Evolutionary conservation across 768 basidiomycete species (phyloP).

Genomic region (Naganishia vaughanmartiniae): DNA sequence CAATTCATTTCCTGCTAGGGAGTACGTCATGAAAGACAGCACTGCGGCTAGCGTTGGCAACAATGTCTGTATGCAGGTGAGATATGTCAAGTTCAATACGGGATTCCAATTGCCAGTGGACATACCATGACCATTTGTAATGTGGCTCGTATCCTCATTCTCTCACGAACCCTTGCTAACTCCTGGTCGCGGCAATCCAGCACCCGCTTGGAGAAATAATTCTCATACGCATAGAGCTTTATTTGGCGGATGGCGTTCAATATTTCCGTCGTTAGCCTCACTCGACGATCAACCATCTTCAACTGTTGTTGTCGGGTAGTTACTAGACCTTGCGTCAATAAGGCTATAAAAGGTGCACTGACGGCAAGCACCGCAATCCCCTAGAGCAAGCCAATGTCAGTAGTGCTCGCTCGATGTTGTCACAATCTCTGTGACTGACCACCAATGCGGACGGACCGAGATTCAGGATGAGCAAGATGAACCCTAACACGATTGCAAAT

Average conservation of each 20-base stretch:
- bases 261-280: constrained; percentile 66
- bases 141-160: neutral
- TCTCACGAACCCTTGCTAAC: constrained; percentile 36
- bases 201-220: constrained; percentile 41
- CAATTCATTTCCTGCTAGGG: constrained; percentile 60
- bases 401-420: neutral
- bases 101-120: neutral
- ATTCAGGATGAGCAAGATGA: constrained; percentile 65
- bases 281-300: constrained; percentile 66
- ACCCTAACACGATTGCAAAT: constrained; percentile 61
- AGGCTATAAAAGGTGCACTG: constrained; percentile 6
- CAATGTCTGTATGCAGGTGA: constrained; percentile 52
- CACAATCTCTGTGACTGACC: constrained; percentile 36
- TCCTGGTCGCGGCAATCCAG: constrained; percentile 41
- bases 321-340: constrained; percentile 37
- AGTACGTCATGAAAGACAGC: constrained; percentile 62
- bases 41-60: constrained; percentile 60
- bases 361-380: constrained; percentile 53
- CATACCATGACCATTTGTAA: constrained; percentile 6
- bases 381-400: neutral
- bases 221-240: constrained; percentile 65
- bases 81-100: neutral
- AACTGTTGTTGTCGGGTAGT: constrained; percentile 51
- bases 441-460: constrained; percentile 70
- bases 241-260: constrained; percentile 67